These are phyloP conservation scores for Epicoccum sorghinum DNA, from an alignment of 2,329 filamentous ascomycete species.

Conservation along the genomic window DNA sequence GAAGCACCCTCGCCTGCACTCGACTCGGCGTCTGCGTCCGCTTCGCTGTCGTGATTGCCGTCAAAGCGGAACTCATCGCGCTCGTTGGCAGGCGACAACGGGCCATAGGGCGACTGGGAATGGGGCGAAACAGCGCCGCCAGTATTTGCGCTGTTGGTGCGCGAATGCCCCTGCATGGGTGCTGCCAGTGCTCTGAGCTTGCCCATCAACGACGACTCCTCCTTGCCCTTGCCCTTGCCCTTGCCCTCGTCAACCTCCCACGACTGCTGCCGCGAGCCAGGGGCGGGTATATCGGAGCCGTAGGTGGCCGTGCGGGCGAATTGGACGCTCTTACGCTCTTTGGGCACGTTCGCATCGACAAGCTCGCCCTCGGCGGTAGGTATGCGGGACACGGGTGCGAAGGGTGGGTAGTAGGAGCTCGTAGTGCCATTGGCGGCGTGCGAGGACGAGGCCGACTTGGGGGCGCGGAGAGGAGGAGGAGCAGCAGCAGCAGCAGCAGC, in stretches of 20 bases:
- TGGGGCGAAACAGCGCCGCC: constrained; percentile 48
- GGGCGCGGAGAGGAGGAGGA: constrained; percentile 13
- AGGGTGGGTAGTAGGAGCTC: constrained; percentile 34
- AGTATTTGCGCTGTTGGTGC: constrained; percentile 54
- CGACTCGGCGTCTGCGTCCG: constrained; percentile 81
- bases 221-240: constrained; percentile 63
- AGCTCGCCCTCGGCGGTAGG: constrained; percentile 40
- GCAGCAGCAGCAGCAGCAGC: neutral
- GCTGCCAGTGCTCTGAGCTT: constrained; percentile 77
- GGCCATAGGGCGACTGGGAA: constrained; percentile 48
- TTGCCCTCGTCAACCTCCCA: constrained; percentile 69
- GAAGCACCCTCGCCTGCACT: constrained; percentile 73
- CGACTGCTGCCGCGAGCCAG: constrained; percentile 68
- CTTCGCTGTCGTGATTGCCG: constrained; percentile 70
- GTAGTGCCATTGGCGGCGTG: constrained; percentile 32
- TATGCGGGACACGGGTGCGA: constrained; percentile 41
- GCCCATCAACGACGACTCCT: constrained; percentile 72
- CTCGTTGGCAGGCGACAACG: constrained; percentile 57
- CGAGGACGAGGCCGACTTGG: constrained; percentile 29
- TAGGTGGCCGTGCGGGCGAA: constrained; percentile 62
- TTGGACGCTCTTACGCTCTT: constrained; percentile 72
- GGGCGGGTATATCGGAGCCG: constrained; percentile 50
- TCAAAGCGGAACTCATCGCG: constrained; percentile 55
- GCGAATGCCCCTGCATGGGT: constrained; percentile 57
- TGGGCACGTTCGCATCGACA: constrained; percentile 34